These are phyloP conservation scores for Seiridium cupressi DNA, from an alignment of 2,329 filamentous ascomycete species.

Conservation along the genomic window DNA sequence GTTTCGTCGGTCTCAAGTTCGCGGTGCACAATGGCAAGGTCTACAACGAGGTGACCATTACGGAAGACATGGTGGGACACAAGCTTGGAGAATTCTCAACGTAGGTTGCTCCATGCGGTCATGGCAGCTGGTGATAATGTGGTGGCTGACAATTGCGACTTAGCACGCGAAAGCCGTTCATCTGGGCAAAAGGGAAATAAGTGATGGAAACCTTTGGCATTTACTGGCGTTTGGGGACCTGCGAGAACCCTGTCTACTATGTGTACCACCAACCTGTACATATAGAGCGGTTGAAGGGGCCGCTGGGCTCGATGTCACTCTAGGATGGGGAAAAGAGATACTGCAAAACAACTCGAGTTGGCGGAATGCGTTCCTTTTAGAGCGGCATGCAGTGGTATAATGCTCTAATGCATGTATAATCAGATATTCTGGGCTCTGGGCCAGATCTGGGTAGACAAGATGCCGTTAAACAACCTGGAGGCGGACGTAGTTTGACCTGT, in stretches of 20 bases:
- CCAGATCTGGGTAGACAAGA: too few relatives aligned
- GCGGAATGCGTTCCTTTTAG: too few relatives aligned
- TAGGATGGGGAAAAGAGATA: too few relatives aligned
- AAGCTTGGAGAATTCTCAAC: constrained; percentile 90
- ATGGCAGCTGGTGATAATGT: not conserved
- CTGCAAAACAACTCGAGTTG: too few relatives aligned
- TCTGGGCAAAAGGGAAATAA: constrained; percentile 41
- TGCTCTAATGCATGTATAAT: too few relatives aligned
- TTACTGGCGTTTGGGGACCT: constrained; percentile 15
- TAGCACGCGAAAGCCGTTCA: constrained; percentile 58
- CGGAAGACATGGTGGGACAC: constrained; percentile 94
- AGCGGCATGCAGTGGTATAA: too few relatives aligned
- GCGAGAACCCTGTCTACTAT: not conserved
- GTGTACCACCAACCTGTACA: not conserved
- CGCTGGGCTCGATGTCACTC: not conserved
- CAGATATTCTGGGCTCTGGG: too few relatives aligned
- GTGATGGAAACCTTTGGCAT: constrained; percentile 12
- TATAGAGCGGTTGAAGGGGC: too few relatives aligned
- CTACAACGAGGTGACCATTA: constrained; percentile 79
- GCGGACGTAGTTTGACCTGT: not conserved
- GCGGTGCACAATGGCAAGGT: constrained; percentile 89
- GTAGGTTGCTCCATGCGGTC: constrained; percentile 52
- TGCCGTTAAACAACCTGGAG: too few relatives aligned
- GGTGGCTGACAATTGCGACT: not conserved
- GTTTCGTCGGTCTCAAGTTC: constrained; percentile 87